These are phyloP conservation scores for Pecoramyces ruminantium DNA, from an alignment of 192 early-diverging fungal genomes.

Conservation along the genomic window DNA sequence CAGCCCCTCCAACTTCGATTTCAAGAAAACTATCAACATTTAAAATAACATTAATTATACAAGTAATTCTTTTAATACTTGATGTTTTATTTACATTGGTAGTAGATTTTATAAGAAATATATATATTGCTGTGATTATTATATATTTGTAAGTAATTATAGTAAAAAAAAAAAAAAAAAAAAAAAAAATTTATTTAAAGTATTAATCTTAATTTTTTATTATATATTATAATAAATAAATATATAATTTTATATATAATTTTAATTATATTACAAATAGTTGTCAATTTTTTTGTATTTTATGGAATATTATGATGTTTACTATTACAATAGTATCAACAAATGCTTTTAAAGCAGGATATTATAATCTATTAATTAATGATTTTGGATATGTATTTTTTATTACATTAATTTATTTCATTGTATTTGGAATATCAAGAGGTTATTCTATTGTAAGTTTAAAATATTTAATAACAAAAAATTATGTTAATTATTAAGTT, in stretches of 20 bases:
- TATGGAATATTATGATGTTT: neutral
- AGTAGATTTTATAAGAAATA: neutral
- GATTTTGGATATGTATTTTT: neutral
- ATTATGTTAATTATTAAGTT: too few species aligned
- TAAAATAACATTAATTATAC: neutral
- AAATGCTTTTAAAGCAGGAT: neutral
- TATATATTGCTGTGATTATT: neutral
- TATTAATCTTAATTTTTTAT: too few species aligned
- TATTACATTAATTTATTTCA: neutral
- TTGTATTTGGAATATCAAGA: neutral
- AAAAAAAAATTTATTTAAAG: too few species aligned
- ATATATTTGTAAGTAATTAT: neutral
- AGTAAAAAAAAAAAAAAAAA: too few species aligned
- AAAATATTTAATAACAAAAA: too few species aligned
- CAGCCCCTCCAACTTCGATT: neutral
- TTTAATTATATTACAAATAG: too few species aligned
- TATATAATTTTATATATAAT: too few species aligned
- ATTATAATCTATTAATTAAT: neutral
- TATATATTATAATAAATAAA: too few species aligned
- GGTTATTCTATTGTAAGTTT: neutral
- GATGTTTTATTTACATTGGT: neutral
- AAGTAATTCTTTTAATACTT: neutral
- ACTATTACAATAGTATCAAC: neutral
- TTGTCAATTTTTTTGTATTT: neutral
- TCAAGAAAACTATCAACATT: neutral